Percentiles rank a stretch among this genome's conserved stretches.
These are phyloP conservation scores for Berkeleyomyces basicola DNA, from an alignment of 2,329 filamentous ascomycete genomes.

Conservation along the genomic window DNA sequence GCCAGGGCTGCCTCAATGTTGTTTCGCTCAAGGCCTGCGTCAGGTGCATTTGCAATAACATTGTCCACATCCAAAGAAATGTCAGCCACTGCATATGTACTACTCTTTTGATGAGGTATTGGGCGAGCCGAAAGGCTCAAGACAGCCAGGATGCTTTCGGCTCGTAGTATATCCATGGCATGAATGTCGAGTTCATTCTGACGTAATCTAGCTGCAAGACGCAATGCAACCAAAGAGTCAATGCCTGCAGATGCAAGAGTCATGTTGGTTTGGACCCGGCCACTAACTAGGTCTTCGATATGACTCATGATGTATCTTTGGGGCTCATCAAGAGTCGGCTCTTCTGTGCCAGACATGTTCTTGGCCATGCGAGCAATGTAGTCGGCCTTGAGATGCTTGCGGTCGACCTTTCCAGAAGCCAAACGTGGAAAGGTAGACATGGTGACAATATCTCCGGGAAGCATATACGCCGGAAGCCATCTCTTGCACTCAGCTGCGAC, in stretches of 20 bases:
- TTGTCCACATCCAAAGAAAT: background rate
- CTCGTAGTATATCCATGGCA: constrained; percentile 36
- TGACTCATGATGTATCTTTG: background rate
- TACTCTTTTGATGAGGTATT: background rate
- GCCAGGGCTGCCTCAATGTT: constrained; percentile 30
- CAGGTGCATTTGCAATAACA: background rate
- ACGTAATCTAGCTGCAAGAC: constrained; percentile 46
- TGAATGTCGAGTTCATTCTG: constrained; percentile 35
- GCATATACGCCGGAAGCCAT: constrained; percentile 74
- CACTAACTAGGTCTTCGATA: constrained; percentile 21
- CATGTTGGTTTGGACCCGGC: constrained; percentile 22
- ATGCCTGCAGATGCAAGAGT: constrained; percentile 39
- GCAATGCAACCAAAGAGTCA: constrained; percentile 39
- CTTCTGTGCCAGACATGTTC: background rate
- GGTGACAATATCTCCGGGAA: constrained; percentile 56
- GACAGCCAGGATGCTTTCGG: background rate
- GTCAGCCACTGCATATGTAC: no score
- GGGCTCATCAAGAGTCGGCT: background rate
- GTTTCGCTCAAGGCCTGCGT: background rate
- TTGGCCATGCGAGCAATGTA: constrained; percentile 21
- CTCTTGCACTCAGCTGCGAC: constrained; percentile 45
- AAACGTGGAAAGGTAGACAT: constrained; percentile 52
- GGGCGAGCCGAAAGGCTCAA: background rate
- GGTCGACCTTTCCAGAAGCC: constrained; percentile 71
- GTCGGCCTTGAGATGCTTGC: constrained; percentile 40